Conservation (phyloP, 768 basidiomycete genomes). For the Epithele typhae region DNA sequence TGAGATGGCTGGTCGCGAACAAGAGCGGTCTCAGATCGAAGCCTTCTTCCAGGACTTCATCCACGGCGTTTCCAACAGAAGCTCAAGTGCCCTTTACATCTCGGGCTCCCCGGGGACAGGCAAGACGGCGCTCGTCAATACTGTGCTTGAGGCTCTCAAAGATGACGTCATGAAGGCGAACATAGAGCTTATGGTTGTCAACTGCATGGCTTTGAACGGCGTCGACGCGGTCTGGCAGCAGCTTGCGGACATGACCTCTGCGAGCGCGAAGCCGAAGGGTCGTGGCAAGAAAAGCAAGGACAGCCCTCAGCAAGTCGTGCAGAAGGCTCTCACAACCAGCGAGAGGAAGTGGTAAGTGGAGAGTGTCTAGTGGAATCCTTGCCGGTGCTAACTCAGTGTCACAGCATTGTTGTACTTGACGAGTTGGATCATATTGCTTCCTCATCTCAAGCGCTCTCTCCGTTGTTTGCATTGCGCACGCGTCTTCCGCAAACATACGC, state of each 20-base stretch:
- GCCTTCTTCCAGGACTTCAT: slow-evolving; percentile 59
- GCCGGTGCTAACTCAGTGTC: background rate
- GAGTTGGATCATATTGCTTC: slow-evolving; percentile 82
- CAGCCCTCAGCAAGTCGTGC: slow-evolving; percentile 32
- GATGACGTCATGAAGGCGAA: slow-evolving; percentile 37
- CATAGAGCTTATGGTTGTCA: slow-evolving; percentile 44
- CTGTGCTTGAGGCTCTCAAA: slow-evolving; percentile 43
- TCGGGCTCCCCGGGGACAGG: slow-evolving; percentile 93
- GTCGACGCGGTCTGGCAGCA: slow-evolving; percentile 71
- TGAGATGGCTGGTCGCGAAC: slow-evolving; percentile 63
- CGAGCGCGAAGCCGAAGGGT: slow-evolving; percentile 34
- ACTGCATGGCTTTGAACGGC: slow-evolving; percentile 75
- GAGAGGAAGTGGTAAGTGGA: slow-evolving; percentile 48
- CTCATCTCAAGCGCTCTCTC: slow-evolving; percentile 49
- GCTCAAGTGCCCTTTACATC: slow-evolving; percentile 65
- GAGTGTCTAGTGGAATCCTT: background rate
- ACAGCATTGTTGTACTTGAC: slow-evolving; percentile 75
- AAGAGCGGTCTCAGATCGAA: slow-evolving; percentile 54
- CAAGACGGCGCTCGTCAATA: slow-evolving; percentile 81
- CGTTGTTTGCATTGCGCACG: slow-evolving; percentile 67
- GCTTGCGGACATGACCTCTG: slow-evolving; percentile 52
- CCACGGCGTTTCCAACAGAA: slow-evolving; percentile 22
- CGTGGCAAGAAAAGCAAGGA: slow-evolving; percentile 39
- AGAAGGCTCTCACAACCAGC: slow-evolving; percentile 38
- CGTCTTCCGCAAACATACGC: slow-evolving; percentile 49